phyloP scores from a whole-genome alignment of 768 basidiomycete species.

The Boletus rex-veris region DNA sequence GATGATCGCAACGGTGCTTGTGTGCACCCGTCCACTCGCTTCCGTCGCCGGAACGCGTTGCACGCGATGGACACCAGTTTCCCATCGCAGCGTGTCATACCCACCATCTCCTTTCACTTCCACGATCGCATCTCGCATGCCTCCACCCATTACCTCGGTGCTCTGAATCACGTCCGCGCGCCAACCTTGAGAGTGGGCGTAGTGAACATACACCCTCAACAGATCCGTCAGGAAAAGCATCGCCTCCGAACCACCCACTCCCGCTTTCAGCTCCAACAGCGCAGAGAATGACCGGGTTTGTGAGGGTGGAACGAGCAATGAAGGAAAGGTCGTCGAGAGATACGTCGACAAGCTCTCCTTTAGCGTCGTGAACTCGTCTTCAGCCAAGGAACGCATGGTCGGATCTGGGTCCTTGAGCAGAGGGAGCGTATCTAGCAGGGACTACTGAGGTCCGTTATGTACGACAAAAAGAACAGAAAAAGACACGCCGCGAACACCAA shows the following conservation, averaged over 20 bases:
- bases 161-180: slow-evolving; percentile 54
- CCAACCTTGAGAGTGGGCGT: slow-evolving; percentile 58
- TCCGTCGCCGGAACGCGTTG: slow-evolving; percentile 94
- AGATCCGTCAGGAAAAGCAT: slow-evolving; percentile 77
- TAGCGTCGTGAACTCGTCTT: slow-evolving; percentile 58
- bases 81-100: slow-evolving; percentile 80
- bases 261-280: slow-evolving; percentile 87
- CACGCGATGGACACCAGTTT: slow-evolving; percentile 94
- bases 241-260: slow-evolving; percentile 89
- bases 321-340: slow-evolving; percentile 51
- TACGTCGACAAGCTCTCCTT: slow-evolving; percentile 27
- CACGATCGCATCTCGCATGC: slow-evolving; percentile 72
- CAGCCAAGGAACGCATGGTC: slow-evolving; percentile 69
- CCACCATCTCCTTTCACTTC: slow-evolving; percentile 76
- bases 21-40: slow-evolving; percentile 82
- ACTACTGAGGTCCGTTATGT: slow-evolving; percentile 43
- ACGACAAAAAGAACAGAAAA: background rate
- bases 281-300: slow-evolving; percentile 65
- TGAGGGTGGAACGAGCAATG: slow-evolving; percentile 71
- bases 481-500: background rate
- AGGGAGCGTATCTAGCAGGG: slow-evolving; percentile 55
- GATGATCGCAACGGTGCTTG: slow-evolving; percentile 84
- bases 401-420: slow-evolving; percentile 74
- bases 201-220: slow-evolving; percentile 75
- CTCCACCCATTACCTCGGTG: slow-evolving; percentile 57